Evolutionary conservation across 495 filamentous ascomycete species (phyloP).

Genomic region (Xylaria palmicola): DNA sequence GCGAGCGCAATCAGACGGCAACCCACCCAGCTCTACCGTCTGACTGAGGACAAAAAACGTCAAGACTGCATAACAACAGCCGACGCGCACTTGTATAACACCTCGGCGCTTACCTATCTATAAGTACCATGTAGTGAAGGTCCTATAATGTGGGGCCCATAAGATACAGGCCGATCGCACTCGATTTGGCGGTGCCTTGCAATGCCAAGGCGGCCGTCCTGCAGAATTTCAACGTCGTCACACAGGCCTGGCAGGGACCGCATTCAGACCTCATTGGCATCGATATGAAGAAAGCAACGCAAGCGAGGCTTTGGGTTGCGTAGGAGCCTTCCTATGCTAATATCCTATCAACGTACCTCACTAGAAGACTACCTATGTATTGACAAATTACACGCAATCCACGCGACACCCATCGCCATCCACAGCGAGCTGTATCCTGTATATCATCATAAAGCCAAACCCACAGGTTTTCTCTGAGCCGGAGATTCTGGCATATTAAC

Average conservation of each 20-base stretch:
- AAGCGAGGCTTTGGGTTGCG: not conserved
- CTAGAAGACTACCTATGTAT: no score
- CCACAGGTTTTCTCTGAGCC: no score
- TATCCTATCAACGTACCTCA: no score
- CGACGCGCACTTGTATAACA: not conserved
- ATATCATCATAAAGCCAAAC: no score
- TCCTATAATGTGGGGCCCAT: not conserved
- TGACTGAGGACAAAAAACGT: no score
- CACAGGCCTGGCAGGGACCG: conserved; percentile 8
- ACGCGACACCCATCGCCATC: no score
- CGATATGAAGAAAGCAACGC: not conserved
- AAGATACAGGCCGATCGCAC: not conserved
- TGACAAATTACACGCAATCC: no score
- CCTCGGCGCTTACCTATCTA: conserved; percentile 1
- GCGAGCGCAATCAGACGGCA: not conserved
- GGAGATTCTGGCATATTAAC: not conserved
- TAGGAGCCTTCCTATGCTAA: no score
- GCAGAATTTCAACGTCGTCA: conserved; percentile 15
- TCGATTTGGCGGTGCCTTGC: conserved; percentile 1
- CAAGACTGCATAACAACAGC: not conserved
- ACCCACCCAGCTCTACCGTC: no score
- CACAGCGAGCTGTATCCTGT: no score
- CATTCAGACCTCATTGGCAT: not conserved
- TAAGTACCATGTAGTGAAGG: no score
- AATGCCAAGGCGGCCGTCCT: conserved; percentile 16